Conservation (phyloP, 768 basidiomycete species). For the Amanita phalloides region DNA sequence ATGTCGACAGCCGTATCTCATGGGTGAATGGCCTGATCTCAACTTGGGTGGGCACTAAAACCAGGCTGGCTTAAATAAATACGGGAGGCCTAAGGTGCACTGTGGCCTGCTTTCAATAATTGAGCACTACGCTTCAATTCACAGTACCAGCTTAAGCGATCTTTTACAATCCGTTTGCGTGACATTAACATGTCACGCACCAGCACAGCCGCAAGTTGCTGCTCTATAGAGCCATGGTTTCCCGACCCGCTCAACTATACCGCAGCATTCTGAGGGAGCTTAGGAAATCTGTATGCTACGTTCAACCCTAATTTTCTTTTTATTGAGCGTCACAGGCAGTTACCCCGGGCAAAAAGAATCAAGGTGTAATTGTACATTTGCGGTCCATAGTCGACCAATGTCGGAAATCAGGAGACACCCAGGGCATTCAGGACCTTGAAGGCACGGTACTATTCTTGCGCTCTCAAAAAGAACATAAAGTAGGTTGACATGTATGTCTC, state of each 20-base stretch:
- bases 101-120: slow-evolving; percentile 3
- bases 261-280: slow-evolving; percentile 46
- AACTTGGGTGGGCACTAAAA: not conserved
- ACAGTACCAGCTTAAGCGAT: not conserved
- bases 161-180: not conserved
- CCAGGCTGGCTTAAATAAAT: not conserved
- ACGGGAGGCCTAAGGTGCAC: not conserved
- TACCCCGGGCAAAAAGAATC: slow-evolving; percentile 26
- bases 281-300: slow-evolving; percentile 33
- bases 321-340: slow-evolving; percentile 13
- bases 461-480: slow-evolving; percentile 72
- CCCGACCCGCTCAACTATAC: slow-evolving; percentile 28
- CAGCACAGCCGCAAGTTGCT: not conserved
- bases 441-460: slow-evolving; percentile 57
- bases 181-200: not conserved
- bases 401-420: slow-evolving; percentile 14
- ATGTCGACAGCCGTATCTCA: not conserved
- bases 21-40: not conserved
- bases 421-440: slow-evolving; percentile 37
- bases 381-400: slow-evolving; percentile 42
- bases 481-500: slow-evolving; percentile 15
- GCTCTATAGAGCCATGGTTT: slow-evolving; percentile 15
- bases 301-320: not conserved
- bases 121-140: not conserved
- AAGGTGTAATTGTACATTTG: slow-evolving; percentile 34